These are phyloP conservation scores for Penicillium paradoxum DNA, from an alignment of 495 filamentous ascomycete genomes.

Conservation along the genomic window DNA sequence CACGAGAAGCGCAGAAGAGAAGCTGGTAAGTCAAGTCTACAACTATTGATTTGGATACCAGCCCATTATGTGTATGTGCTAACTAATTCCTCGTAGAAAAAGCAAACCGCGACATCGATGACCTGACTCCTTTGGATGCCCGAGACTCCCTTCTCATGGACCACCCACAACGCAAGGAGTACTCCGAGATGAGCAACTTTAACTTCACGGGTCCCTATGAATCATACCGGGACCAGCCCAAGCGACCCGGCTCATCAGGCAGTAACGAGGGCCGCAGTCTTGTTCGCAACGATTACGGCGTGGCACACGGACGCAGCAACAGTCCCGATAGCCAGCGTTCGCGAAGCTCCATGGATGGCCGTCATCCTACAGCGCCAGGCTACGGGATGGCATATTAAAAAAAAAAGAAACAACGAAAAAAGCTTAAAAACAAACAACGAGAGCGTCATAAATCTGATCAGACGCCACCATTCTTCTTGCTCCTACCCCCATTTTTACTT, in stretches of 20 bases:
- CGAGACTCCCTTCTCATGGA: conserved; percentile 84
- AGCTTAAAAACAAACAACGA: not conserved
- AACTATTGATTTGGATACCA: not conserved
- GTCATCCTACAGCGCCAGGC: conserved; percentile 36
- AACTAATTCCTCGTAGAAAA: conserved; percentile 55
- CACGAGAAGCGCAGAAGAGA: conserved; percentile 81
- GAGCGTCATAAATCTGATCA: not conserved
- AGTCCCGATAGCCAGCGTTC: conserved; percentile 33
- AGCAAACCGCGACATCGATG: conserved; percentile 73
- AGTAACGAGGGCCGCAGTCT: no score
- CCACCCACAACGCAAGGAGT: conserved; percentile 35
- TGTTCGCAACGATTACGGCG: conserved; percentile 34
- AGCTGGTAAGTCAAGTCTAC: conserved; percentile 66
- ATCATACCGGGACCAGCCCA: conserved; percentile 39
- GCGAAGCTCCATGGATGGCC: conserved; percentile 31
- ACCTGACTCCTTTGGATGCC: conserved; percentile 82
- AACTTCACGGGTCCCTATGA: conserved; percentile 43
- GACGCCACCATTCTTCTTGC: conserved; percentile 4
- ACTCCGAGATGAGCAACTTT: conserved; percentile 45
- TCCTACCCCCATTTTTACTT: conserved; percentile 5
- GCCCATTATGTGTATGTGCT: conserved; percentile 7
- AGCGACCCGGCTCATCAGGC: conserved; percentile 29
- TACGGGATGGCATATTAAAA: conserved; percentile 39
- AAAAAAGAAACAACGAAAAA: not conserved
- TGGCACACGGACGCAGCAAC: conserved; percentile 34